Evolutionary conservation across 805 yeast species (phyloP), one percentile per base, ranked within the genome.

Genomic region (Ogataea henricii): DNA sequence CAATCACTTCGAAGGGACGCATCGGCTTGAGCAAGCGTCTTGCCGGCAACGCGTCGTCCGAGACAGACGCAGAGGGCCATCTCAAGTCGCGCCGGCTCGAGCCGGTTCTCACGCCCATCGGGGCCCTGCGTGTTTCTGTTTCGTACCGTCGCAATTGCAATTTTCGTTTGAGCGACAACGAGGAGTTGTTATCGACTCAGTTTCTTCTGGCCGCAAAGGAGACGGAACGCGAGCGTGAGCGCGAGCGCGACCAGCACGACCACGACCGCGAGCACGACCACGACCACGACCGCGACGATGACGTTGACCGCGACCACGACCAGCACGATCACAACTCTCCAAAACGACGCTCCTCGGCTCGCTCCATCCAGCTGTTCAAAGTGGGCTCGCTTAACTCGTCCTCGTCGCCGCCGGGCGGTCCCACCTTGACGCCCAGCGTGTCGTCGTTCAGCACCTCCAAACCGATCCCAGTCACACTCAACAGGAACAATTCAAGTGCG

Each of bases 1-100:
- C 94, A 0, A 87, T 91, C 23, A 73, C 83, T 9, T 85, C 95
- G 1, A 84, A 83, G 62, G 96, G 96, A 2, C 71, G 97, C 52
- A 78, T 90, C 20, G 97, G 97, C 0, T 73, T 92, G 45, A 83
- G 92, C 52, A 85, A 86, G 62, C 71, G 63, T 32, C 46, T 60
- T 9, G 6, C 47, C 2, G 47, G 41, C 69, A 67, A 48, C n/a
- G 13, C 16, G 40, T 9, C 27, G 50, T 6, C 32, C n/a, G 6
- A 5, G 67, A 47, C n/a, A 13, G 16, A 4, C 20, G 36, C 36
- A n/a, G 49, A 43, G 12, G 54, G 47, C 10, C 88, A 85, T 58
- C 68, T 86, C 49, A 74, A 74, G 21, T 86, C 84, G 42, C 81
- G 81, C 57, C 74, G 74, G 46, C 77, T 94, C 46, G 76, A 79